Base-by-base conservation (phyloP, 1,284 basidiomycete genomes). In the Puccinia hordei region DNA sequence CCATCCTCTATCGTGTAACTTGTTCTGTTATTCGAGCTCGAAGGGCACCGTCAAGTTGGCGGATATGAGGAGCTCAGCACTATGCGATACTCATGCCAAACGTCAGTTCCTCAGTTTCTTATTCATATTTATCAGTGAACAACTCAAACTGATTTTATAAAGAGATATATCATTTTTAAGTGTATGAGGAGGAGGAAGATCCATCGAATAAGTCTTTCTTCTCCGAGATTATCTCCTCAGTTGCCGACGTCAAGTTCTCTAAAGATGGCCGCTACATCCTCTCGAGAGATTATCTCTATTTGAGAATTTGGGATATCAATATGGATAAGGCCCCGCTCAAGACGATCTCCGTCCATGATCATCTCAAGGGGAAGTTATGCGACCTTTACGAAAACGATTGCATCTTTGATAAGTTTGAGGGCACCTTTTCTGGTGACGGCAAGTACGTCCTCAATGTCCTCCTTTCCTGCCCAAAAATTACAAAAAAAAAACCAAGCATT, bases 351-450 rank as follows among this genome's bases (percentile, higher is more conserved):
- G 99, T 99, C 83, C 97, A 99, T 85, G 97, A 99, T 84, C 97
- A 99, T 86, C 89, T 99, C 59, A 91, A 96, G 76, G 93, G 93
- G 81, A 99, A 99, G 87, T 90, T 99, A 15, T 99, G 97, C 87
- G 97, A 99, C 86, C 87, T 99, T 82, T 99, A 99, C 86, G 97
- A 99, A 88, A 99, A 99, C 85, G 97, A 99, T 86, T 98, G 96
- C 87, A 99, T 99, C 86, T 99, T 99, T 86, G 97, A 99, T 89
- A 99, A 99, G 87, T 99, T 99, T 83, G 97, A 98, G 87, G 97
- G 95, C 86, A 92, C 93, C 38, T 97, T 94, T 91, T 92, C 93
- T 83, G 95, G 95, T 51, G 93, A 96, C 85, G 94, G 96, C 86
- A 91, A 92, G 95, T 97, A 86, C 86, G 94, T 90, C 57, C 63